Conservation (phyloP, 2,329 filamentous ascomycete genomes). For the Helicocarpus griseus region DNA sequence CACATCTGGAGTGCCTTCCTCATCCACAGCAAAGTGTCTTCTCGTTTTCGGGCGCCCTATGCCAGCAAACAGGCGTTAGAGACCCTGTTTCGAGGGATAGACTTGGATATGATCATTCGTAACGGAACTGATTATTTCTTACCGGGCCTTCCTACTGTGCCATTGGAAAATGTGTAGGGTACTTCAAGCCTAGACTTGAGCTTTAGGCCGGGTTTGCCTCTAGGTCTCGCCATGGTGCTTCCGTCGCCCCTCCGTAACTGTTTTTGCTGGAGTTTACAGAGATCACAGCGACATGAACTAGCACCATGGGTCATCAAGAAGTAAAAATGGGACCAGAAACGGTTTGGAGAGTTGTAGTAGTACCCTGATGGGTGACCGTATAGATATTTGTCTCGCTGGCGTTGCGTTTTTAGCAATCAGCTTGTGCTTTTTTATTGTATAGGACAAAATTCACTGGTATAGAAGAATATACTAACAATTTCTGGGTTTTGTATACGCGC, state of each 20-base stretch:
- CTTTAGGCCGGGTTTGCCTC: background rate
- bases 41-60: constrained; percentile 7
- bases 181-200: background rate
- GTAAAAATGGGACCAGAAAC: constrained; percentile 49
- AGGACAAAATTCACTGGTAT: background rate
- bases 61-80: background rate
- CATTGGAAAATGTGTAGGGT: background rate
- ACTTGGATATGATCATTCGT: background rate
- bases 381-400: constrained; percentile 44
- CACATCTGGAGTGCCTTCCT: constrained; percentile 46
- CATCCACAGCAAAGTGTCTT: constrained; percentile 26
- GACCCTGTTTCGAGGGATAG: background rate
- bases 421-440: background rate
- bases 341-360: constrained; percentile 44
- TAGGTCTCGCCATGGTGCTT: background rate
- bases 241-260: constrained; percentile 6
- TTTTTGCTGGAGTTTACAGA: constrained; percentile 29
- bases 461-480: constrained; percentile 20
- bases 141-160: background rate
- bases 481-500: constrained; percentile 30
- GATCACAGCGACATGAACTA: constrained; percentile 40
- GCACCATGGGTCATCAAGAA: constrained; percentile 42
- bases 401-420: background rate
- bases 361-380: constrained; percentile 46
- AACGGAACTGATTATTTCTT: background rate